Evolutionary conservation across 345 rosid species (phyloP), one percentile per base, ranked within the genome.

Genomic region (Populus pruinosa): DNA sequence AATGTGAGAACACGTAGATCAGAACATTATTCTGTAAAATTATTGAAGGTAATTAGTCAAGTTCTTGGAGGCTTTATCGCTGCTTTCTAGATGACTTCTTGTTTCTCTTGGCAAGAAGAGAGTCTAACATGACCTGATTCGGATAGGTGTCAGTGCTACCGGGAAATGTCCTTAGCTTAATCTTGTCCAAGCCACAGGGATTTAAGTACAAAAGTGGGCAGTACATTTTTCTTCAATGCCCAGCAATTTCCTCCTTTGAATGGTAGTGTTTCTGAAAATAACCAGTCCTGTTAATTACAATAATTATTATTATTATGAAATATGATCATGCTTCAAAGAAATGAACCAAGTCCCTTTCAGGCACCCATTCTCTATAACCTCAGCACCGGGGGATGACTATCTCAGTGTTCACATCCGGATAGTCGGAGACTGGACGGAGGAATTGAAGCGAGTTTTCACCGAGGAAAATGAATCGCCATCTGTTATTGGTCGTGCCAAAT

Each of bases 341-440:
- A 14, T 44, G 50, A 49, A 49, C 55, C 55, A 0, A 49, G 20
- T 49, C 47, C 79, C 74, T 72, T 76, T 29, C 89, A 93, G 99
- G 97, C 98, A 93, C 79, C 99, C 97, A 33, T 93, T 95, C 85
- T 93, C 98, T 11, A 88, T 95, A 68, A 93, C 97, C 81, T 95
- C 98, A 25, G 99, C 99, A 66, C 96, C 99, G 69, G 97, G 93
- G 75, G 99, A 95, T 75, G 83, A 89, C 67, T 80, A 80, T 74
- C 92, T 95, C 33, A 95, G 98, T 70, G 96, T 95, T 82, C 99
- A 95, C 75, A 91, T 95, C 83, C 87, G 98, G 79, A 89, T 88
- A 27, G 92, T 88, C 1, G 99, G 99, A 79, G 99, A 95, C 79
- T 95, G 99, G 99, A 95, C 99, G 9, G 85, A 87, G 59, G 97